These are phyloP conservation scores for Pyrenophora graminea DNA, from an alignment of 2,329 filamentous ascomycete genomes.

Conservation along the genomic window DNA sequence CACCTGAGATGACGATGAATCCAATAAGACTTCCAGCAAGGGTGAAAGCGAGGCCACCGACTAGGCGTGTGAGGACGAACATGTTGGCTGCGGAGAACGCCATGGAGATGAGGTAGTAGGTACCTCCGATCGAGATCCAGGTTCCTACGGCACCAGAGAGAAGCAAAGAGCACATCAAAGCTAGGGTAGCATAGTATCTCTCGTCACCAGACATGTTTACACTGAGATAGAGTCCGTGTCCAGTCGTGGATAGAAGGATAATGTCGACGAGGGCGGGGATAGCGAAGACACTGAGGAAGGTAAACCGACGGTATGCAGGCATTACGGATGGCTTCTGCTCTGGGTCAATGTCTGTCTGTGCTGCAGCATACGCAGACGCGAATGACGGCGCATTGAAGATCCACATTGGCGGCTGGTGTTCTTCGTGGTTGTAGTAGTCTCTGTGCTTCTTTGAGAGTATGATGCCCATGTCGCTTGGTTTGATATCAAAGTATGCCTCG, in stretches of 20 bases:
- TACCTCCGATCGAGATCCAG: slow-evolving; percentile 66
- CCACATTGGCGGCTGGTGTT: slow-evolving; percentile 56
- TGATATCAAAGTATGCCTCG: slow-evolving; percentile 64
- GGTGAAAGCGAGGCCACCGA: slow-evolving; percentile 57
- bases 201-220: slow-evolving; percentile 58
- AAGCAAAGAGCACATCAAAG: slow-evolving; percentile 62
- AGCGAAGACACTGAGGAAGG: slow-evolving; percentile 65
- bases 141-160: slow-evolving; percentile 65
- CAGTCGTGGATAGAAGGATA: slow-evolving; percentile 61
- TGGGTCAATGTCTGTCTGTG: slow-evolving; percentile 58
- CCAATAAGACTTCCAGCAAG: slow-evolving; percentile 57
- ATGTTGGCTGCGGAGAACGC: slow-evolving; percentile 60
- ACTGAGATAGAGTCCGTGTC: slow-evolving; percentile 65
- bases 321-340: slow-evolving; percentile 51
- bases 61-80: slow-evolving; percentile 59
- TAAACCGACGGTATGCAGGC: slow-evolving; percentile 57
- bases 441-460: slow-evolving; percentile 47
- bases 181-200: slow-evolving; percentile 60
- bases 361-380: slow-evolving; percentile 57
- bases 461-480: slow-evolving; percentile 43
- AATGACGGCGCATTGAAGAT: slow-evolving; percentile 55
- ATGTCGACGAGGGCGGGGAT: slow-evolving; percentile 67
- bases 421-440: slow-evolving; percentile 46
- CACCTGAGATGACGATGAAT: slow-evolving; percentile 56
- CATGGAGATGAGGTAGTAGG: slow-evolving; percentile 64